These are phyloP conservation scores for Penicillium coffeae DNA, from an alignment of 495 filamentous ascomycete genomes.

Conservation along the genomic window DNA sequence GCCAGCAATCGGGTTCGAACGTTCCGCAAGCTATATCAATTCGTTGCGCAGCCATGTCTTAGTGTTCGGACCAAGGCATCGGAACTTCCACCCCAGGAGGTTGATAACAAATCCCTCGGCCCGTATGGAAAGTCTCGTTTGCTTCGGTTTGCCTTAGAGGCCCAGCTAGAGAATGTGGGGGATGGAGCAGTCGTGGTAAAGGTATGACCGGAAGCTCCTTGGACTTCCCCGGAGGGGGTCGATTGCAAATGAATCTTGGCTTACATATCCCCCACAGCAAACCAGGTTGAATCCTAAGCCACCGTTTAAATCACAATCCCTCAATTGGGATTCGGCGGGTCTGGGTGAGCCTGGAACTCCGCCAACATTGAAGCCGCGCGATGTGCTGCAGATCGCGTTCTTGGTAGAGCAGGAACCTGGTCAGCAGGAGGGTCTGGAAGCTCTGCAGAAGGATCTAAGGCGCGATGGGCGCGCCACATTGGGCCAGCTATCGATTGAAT, in stretches of 20 bases:
- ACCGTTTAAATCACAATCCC: constrained; percentile 52
- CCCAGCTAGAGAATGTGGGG: constrained; percentile 90
- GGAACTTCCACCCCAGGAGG: constrained; percentile 45
- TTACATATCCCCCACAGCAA: constrained; percentile 29
- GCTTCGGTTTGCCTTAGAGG: constrained; percentile 68
- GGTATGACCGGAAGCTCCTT: constrained; percentile 19
- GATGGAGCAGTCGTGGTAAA: constrained; percentile 43
- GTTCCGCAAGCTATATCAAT: constrained; percentile 96
- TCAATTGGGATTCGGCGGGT: constrained; percentile 53
- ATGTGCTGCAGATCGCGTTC: constrained; percentile 91
- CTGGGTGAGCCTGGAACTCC: constrained; percentile 28
- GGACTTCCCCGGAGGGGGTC: neutral
- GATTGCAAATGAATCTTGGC: neutral
- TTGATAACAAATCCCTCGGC: constrained; percentile 42
- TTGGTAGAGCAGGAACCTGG: constrained; percentile 65
- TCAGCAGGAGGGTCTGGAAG: constrained; percentile 44
- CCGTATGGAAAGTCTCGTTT: constrained; percentile 45
- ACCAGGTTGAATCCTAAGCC: constrained; percentile 51
- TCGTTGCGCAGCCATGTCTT: constrained; percentile 82
- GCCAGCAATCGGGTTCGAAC: constrained; percentile 71
- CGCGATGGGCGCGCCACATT: constrained; percentile 62
- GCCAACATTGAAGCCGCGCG: constrained; percentile 75
- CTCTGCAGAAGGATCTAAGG: constrained; percentile 46
- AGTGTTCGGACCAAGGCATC: constrained; percentile 87
- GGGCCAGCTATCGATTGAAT: constrained; percentile 80